phyloP scores from a whole-genome alignment of 1,284 basidiomycete genomes.

The Neolentinus lepideus region DNA sequence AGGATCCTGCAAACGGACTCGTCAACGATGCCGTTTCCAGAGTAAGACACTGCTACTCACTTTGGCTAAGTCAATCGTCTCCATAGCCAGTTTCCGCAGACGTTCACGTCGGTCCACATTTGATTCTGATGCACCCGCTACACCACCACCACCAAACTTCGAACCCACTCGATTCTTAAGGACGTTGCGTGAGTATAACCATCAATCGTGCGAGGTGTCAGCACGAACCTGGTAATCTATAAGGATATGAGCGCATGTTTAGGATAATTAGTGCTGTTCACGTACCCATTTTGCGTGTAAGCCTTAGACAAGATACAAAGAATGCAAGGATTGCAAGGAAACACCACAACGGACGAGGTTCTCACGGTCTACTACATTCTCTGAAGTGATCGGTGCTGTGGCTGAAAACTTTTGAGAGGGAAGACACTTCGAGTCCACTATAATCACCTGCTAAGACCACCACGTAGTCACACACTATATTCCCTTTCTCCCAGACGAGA shows the following conservation, averaged over 20 bases:
- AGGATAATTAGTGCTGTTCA: not conserved
- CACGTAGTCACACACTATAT: too few species aligned
- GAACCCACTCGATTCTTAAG: constrained; percentile 87
- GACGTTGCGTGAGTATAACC: not conserved
- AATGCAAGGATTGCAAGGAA: not conserved
- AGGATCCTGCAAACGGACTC: constrained; percentile 63
- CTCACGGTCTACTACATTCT: not conserved
- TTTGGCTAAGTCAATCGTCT: constrained; percentile 95
- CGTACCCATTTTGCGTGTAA: not conserved
- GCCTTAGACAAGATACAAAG: too few species aligned
- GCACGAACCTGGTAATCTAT: constrained; percentile 1
- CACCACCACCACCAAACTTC: constrained; percentile 94
- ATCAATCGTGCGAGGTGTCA: not conserved
- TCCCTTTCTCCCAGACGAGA: too few species aligned
- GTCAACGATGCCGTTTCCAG: not conserved
- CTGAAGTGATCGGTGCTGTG: not conserved
- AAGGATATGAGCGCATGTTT: not conserved
- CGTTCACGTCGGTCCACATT: constrained; percentile 96
- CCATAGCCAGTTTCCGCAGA: constrained; percentile 89
- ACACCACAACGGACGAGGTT: too few species aligned
- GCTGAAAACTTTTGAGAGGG: constrained; percentile 1
- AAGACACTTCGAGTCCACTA: not conserved
- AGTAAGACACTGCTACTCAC: constrained; percentile 28
- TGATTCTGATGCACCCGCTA: constrained; percentile 86
- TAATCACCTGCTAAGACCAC: too few species aligned